phyloP scores from a whole-genome alignment of 2,329 filamentous ascomycete species.

The Alternaria dauci region DNA sequence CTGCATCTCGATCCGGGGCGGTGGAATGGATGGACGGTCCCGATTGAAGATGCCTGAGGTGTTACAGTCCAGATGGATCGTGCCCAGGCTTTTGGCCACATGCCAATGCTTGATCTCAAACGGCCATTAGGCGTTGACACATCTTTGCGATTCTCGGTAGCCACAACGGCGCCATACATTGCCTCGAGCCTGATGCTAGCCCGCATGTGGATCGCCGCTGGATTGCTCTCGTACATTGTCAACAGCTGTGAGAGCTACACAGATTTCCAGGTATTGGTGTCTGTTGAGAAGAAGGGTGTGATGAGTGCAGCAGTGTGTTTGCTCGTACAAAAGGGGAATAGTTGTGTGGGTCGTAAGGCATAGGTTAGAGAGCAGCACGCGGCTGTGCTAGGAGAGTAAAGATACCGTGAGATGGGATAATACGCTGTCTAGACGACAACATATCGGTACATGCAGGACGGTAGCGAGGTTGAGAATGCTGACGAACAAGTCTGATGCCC shows the following conservation, averaged over 20 bases:
- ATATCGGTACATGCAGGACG: background rate
- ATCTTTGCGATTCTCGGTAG: background rate
- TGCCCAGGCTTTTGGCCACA: background rate
- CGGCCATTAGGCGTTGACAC: background rate
- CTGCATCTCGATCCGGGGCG: background rate
- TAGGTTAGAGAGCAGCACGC: background rate
- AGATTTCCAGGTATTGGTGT: background rate
- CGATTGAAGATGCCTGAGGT: background rate
- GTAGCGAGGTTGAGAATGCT: background rate
- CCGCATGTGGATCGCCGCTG: conserved; percentile 22
- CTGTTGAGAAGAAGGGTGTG: background rate
- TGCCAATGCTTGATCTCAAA: background rate
- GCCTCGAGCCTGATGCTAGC: background rate
- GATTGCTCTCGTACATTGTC: conserved; percentile 39
- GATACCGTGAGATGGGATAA: background rate
- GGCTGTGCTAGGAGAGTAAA: background rate
- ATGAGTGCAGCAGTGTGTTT: background rate
- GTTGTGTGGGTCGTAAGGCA: background rate
- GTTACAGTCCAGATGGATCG: background rate
- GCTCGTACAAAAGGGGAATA: background rate
- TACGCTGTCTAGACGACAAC: background rate
- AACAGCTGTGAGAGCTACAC: background rate
- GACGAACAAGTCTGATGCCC: background rate
- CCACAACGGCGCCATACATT: background rate
- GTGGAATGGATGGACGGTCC: background rate